phyloP scores from a whole-genome alignment of 2,329 filamentous ascomycete genomes.

The Cercospora zeae-maydis region DNA sequence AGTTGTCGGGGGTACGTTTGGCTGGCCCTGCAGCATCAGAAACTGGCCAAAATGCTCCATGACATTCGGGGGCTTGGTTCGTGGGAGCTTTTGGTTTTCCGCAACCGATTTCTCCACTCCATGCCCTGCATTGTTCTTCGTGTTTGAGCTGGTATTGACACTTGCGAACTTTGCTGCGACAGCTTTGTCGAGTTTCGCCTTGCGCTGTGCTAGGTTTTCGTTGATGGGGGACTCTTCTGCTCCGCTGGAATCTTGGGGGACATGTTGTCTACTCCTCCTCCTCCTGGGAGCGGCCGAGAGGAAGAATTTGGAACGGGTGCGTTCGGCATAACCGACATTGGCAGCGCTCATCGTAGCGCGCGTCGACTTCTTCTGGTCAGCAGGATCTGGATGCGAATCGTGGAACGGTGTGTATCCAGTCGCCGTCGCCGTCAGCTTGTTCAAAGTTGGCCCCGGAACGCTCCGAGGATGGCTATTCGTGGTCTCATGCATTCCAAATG shows the following conservation, averaged over 20 bases:
- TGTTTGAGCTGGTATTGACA: neutral
- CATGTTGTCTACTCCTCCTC: neutral
- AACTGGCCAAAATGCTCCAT: conserved; percentile 8
- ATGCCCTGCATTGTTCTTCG: neutral
- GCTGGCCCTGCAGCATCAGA: conserved; percentile 1
- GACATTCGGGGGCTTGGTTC: neutral
- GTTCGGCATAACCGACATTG: neutral
- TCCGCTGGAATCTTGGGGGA: neutral
- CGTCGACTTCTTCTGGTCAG: neutral
- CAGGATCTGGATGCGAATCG: neutral
- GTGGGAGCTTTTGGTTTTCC: neutral
- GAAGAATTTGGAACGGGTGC: neutral
- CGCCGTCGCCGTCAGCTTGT: neutral
- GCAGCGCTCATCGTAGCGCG: neutral
- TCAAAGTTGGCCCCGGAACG: neutral
- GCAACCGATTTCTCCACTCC: neutral
- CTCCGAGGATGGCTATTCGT: neutral
- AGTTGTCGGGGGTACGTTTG: neutral
- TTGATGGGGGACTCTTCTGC: neutral
- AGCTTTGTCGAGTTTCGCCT: conserved; percentile 1
- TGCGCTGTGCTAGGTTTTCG: neutral
- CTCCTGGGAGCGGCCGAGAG: neutral
- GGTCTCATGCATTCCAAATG: neutral
- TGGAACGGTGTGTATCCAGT: neutral
- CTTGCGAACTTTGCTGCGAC: neutral